Conservation (phyloP, 129 eudicot genomes). For the Dittrichia graveolens region DNA sequence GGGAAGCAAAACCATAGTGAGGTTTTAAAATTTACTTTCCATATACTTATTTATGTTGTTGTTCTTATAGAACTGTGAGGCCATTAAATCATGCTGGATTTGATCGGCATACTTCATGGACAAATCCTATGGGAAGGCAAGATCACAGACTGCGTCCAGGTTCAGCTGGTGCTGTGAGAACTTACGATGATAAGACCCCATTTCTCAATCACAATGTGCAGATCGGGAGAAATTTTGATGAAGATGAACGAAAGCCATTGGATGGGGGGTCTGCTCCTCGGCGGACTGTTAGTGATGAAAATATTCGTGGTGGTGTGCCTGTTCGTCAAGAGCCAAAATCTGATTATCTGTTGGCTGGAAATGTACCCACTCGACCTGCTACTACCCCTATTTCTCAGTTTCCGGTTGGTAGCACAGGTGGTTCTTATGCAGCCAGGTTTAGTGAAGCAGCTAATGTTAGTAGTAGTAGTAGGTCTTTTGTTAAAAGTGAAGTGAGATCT, state of each 20-base stretch:
- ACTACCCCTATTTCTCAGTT: conserved; percentile 46
- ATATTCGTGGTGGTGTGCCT: conserved; percentile 35
- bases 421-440: conserved; percentile 57
- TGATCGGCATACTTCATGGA: conserved; percentile 64
- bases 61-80: conserved; percentile 60
- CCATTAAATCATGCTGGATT: conserved; percentile 68
- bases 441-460: conserved; percentile 38
- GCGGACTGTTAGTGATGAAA: conserved; percentile 75
- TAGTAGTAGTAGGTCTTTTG: conserved; percentile 29
- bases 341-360: conserved; percentile 40
- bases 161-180: conserved; percentile 76
- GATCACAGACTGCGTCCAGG: conserved; percentile 82
- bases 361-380: conserved; percentile 40
- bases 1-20: not conserved
- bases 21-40: not conserved
- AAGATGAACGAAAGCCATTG: conserved; percentile 91
- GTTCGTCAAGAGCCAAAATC: conserved; percentile 46
- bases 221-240: conserved; percentile 88
- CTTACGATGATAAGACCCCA: conserved; percentile 69
- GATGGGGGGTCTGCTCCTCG: conserved; percentile 72
- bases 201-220: conserved; percentile 52
- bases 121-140: conserved; percentile 63
- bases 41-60: not conserved
- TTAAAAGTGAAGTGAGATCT: conserved; percentile 29
- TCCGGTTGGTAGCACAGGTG: conserved; percentile 26